Percentiles rank a stretch among this genome's conserved stretches.
These are phyloP conservation scores for Penicillium hordei DNA, from an alignment of 2,329 filamentous ascomycete genomes.

Conservation along the genomic window DNA sequence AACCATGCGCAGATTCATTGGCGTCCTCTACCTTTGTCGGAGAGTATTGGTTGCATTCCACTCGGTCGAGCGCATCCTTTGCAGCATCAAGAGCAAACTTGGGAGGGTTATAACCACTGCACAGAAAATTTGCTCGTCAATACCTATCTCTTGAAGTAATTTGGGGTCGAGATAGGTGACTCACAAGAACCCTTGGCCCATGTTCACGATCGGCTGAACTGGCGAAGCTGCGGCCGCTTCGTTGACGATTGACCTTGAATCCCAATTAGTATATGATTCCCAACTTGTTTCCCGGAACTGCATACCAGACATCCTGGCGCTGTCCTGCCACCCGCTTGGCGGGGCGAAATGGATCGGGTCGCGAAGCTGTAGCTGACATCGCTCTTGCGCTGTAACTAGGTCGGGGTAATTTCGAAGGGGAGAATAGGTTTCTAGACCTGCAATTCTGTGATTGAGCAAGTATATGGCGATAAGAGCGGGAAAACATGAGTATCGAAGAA, in stretches of 20 bases:
- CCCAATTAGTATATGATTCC: slow-evolving; percentile 15
- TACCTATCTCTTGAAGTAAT: not conserved
- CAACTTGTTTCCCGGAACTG: not conserved
- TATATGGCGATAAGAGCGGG: slow-evolving; percentile 2
- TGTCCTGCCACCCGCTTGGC: slow-evolving; percentile 51
- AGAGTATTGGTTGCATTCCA: slow-evolving; percentile 98
- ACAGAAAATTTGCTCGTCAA: not conserved
- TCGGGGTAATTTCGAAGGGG: slow-evolving; percentile 20
- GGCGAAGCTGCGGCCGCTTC: slow-evolving; percentile 65
- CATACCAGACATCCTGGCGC: slow-evolving; percentile 53
- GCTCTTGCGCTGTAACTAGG: slow-evolving; percentile 28
- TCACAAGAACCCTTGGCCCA: slow-evolving; percentile 64
- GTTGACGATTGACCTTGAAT: slow-evolving; percentile 62
- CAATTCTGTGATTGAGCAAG: slow-evolving; percentile 3
- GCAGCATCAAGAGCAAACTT: slow-evolving; percentile 87
- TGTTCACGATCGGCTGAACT: slow-evolving; percentile 66
- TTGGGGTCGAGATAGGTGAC: slow-evolving; percentile 21
- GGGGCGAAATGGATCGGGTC: slow-evolving; percentile 46
- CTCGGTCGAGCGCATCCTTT: slow-evolving; percentile 80
- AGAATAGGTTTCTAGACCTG: not conserved
- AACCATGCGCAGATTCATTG: not conserved
- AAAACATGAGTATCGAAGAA: slow-evolving; percentile 11
- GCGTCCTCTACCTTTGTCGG: slow-evolving; percentile 67
- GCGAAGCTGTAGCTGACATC: slow-evolving; percentile 42
- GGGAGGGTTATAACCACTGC: slow-evolving; percentile 84